Conservation (phyloP, 768 basidiomycete genomes). For the Mycena olivaceomarginata region DNA sequence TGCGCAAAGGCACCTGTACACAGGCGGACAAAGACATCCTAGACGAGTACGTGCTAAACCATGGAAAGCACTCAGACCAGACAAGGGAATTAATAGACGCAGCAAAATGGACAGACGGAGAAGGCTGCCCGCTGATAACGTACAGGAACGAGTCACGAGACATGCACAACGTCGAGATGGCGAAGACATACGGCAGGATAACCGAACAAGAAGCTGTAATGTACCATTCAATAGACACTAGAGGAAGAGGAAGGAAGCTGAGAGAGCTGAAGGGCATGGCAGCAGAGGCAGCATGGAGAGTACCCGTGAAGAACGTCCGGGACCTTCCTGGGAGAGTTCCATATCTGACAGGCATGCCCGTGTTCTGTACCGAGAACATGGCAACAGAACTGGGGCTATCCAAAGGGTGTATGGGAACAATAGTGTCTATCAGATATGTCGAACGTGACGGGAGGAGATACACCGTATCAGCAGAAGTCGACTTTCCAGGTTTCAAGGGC, state of each 20-base stretch:
- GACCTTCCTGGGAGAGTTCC: neutral
- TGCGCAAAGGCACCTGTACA: neutral
- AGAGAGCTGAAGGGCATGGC: neutral
- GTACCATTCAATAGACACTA: neutral
- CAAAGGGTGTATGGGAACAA: neutral
- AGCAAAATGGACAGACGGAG: neutral
- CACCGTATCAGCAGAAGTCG: too few relatives aligned
- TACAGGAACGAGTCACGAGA: neutral
- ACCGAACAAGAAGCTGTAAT: neutral
- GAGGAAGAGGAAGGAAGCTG: neutral
- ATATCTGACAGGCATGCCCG: neutral
- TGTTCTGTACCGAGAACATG: neutral
- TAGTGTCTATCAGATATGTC: neutral
- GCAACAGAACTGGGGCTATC: neutral
- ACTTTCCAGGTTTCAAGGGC: neutral
- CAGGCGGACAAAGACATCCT: neutral
- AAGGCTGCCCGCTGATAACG: neutral
- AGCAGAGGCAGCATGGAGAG: neutral
- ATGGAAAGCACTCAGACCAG: neutral
- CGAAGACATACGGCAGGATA: neutral
- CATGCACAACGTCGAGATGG: too few relatives aligned
- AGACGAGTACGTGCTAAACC: neutral
- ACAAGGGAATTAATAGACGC: neutral
- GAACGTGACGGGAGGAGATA: neutral
- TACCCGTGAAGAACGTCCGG: neutral